Evolutionary conservation across 2,329 filamentous ascomycete genomes (phyloP).

Genomic region (Aureobasidium zeae): DNA sequence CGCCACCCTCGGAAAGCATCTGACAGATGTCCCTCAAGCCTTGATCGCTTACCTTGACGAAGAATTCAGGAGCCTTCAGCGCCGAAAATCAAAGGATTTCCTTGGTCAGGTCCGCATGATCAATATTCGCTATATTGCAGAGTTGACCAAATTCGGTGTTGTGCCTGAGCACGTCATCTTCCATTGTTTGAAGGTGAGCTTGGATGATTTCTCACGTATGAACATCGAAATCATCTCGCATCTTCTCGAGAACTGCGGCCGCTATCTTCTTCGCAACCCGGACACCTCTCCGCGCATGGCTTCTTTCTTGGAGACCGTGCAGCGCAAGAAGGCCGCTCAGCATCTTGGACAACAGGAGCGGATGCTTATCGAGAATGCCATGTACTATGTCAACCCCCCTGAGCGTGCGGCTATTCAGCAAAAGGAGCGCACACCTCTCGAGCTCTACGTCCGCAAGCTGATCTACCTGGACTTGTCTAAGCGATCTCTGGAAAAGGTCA

Average conservation of each 20-base stretch:
- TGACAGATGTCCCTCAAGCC: constrained; percentile 87
- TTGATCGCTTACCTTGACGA: constrained; percentile 88
- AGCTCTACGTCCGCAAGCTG: constrained; percentile 85
- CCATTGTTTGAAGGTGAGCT: constrained; percentile 91
- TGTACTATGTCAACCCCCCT: constrained; percentile 96
- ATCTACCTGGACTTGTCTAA: constrained; percentile 92
- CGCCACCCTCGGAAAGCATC: constrained; percentile 85
- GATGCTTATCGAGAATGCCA: constrained; percentile 96
- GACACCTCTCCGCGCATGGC: constrained; percentile 90
- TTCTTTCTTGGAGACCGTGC: constrained; percentile 86
- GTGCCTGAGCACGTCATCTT: constrained; percentile 98
- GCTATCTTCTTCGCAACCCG: constrained; percentile 83
- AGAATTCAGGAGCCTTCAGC: constrained; percentile 91
- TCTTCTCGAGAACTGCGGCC: constrained; percentile 88
- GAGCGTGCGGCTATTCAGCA: constrained; percentile 89
- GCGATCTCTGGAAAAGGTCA: constrained; percentile 82
- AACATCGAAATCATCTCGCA: constrained; percentile 99
- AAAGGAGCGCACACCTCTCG: constrained; percentile 88
- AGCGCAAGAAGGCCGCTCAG: constrained; percentile 91
- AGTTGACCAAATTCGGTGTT: constrained; percentile 94
- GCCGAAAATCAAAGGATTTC: constrained; percentile 96
- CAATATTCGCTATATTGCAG: constrained; percentile 95
- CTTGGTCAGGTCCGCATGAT: constrained; percentile 84
- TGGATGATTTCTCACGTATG: constrained; percentile 97
- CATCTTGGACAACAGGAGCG: constrained; percentile 92